Base-by-base conservation (phyloP, 139 green algal species). In the Edaphochlamys debaryana region DNA sequence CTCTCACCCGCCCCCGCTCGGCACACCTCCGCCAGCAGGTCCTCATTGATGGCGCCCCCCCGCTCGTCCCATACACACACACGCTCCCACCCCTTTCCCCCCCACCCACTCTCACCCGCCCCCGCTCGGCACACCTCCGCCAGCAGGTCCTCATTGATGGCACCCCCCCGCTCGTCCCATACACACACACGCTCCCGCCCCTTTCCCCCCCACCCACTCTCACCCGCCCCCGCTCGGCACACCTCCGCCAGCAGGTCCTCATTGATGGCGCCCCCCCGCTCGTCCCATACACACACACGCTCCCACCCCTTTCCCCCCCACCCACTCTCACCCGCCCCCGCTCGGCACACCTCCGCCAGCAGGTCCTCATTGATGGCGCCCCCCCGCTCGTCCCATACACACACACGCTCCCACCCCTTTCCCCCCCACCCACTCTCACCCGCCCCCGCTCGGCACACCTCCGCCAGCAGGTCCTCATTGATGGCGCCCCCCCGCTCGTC, bases 181-280 rank as follows among this genome's bases (percentile, higher is more conserved):
- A n/a, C n/a, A n/a, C n/a, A n/a, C n/a, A n/a, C n/a, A n/a, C n/a
- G 40, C 42, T 67, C 50, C 1, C 29, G 20, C 41, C 66, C n/a
- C 4, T 29, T 30, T 4, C 30, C 30, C 30, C 15, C 60, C 30
- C 60, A 38, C 17, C 30, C 40, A 19, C 27, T 38, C 73, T 29
- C 73, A 48, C 77, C 76, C 36, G 81, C 85, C 22, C 85, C 88
- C 70, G 85, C 88, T 32, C 96, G 84, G 69, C 83, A 90, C 82
- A 98, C 86, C 90, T 98, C 96, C 20, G 70, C 80, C 45, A 95
- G 86, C 27, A 92, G 86, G 84, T 97, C 95, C 70, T 96, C 93
- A 22, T 79, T 69, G 27, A 86, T 17, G 30, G 42, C 25, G 3
- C 36, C 56, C 7, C n/a, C n/a, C n/a, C n/a, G n/a, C n/a, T n/a